These are phyloP conservation scores for Breviolum minutum DNA, from an alignment of 73 alveolate species.

Conservation along the genomic window DNA sequence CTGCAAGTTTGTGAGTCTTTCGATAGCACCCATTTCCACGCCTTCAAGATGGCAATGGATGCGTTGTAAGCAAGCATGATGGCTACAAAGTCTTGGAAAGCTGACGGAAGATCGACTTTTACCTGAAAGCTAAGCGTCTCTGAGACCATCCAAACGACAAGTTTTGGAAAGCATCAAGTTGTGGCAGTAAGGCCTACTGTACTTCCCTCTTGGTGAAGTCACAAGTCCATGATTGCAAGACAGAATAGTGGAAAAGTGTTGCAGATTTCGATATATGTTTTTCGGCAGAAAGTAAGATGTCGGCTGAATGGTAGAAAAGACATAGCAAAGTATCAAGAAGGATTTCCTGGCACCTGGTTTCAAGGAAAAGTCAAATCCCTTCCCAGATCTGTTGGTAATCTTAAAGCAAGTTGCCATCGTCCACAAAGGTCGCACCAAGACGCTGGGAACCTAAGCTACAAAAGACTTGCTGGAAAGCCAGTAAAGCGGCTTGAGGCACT, in stretches of 20 bases:
- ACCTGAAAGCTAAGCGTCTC: neutral
- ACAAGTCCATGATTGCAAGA: neutral
- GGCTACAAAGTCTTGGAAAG: conserved; percentile 70
- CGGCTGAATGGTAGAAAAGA: too few relatives aligned
- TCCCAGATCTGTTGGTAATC: too few relatives aligned
- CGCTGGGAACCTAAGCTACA: conserved; percentile 63
- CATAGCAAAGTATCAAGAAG: too few relatives aligned
- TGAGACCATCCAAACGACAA: neutral
- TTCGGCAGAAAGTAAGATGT: too few relatives aligned
- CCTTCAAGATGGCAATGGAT: conserved; percentile 90
- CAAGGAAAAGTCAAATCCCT: neutral
- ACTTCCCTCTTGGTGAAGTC: neutral
- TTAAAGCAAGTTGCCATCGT: conserved; percentile 44
- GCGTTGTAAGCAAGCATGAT: conserved; percentile 86
- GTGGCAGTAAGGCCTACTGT: neutral
- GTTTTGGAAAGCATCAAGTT: neutral
- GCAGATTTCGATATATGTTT: too few relatives aligned
- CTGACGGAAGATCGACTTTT: conserved; percentile 45
- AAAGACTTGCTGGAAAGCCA: too few relatives aligned
- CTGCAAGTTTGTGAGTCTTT: too few relatives aligned
- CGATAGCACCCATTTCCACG: neutral
- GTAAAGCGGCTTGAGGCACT: neutral
- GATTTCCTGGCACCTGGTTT: too few relatives aligned
- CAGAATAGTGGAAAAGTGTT: neutral
- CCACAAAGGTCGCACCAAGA: conserved; percentile 76